phyloP scores from a whole-genome alignment of 352 stramenopile species.

The Pythium biforme region DNA sequence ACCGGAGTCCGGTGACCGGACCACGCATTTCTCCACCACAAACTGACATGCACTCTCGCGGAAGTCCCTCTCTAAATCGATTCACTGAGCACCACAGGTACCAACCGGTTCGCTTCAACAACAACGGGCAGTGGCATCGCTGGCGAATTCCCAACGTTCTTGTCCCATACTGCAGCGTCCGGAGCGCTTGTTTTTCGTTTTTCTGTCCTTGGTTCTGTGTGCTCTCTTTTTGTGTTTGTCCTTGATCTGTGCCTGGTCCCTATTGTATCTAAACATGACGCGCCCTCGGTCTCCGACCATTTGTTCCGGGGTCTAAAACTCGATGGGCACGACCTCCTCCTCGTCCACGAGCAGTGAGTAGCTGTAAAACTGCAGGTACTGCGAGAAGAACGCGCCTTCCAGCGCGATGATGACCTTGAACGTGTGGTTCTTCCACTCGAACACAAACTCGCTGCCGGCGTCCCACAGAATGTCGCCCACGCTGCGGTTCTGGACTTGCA shows the following conservation, averaged over 20 bases:
- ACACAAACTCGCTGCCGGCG: constrained; percentile 68
- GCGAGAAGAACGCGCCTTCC: constrained; percentile 83
- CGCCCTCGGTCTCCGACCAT: no score
- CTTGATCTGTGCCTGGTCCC: no score
- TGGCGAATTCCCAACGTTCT: background rate
- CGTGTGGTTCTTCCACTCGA: constrained; percentile 60
- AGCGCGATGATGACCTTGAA: constrained; percentile 78
- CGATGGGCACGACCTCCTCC: constrained; percentile 58
- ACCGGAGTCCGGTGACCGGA: background rate
- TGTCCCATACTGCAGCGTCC: no score
- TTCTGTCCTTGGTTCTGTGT: no score
- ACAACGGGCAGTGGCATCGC: no score
- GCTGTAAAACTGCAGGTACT: constrained; percentile 83
- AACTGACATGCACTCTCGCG: constrained; percentile 1
- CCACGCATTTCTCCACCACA: background rate
- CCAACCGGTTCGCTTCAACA: no score
- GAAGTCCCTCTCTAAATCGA: constrained; percentile 16
- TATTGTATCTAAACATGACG: no score
- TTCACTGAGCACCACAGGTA: no score
- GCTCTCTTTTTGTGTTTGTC: no score
- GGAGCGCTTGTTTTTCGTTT: no score
- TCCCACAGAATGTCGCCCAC: constrained; percentile 81
- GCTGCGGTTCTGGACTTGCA: constrained; percentile 62
- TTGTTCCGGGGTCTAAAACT: constrained; percentile 20
- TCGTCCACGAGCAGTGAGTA: constrained; percentile 80